phyloP scores from a whole-genome alignment of 75 land plant species.

The Picea sitchensis region DNA sequence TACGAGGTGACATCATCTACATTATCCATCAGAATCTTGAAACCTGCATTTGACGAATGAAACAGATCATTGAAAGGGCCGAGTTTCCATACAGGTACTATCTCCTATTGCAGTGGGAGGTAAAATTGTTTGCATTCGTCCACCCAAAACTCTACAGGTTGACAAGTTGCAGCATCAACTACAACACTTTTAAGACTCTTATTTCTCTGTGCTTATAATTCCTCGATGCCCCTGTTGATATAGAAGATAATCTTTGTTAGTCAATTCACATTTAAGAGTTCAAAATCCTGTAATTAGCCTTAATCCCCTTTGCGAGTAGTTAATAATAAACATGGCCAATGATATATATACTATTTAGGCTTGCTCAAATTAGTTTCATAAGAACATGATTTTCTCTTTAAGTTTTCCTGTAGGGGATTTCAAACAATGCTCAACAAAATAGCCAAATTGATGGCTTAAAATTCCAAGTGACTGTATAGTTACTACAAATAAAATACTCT shows the following conservation, averaged over 20 bases:
- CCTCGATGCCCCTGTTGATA: not conserved
- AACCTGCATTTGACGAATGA: not conserved
- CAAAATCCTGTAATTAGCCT: not conserved
- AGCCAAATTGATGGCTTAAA: not conserved
- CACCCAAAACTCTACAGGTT: no score
- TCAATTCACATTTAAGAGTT: not conserved
- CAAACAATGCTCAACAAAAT: not conserved
- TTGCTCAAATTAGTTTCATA: no score
- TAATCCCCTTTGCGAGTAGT: not conserved
- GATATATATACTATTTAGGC: no score
- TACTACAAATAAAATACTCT: not conserved
- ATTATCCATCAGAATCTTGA: not conserved
- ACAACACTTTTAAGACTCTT: not conserved
- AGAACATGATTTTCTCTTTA: no score
- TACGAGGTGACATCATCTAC: not conserved
- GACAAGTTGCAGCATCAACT: not conserved
- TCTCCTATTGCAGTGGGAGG: no score
- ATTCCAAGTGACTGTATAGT: not conserved
- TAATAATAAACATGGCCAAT: no score
- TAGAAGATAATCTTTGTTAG: not conserved
- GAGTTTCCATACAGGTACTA: not conserved
- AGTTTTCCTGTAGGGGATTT: not conserved
- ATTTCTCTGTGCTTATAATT: not conserved
- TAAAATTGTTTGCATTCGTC: no score
- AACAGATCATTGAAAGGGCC: not conserved